A percentile compares a stretch with the other conserved stretches of the same genome.
These are phyloP conservation scores for Cercospora nicotianae DNA, from an alignment of 2,329 filamentous ascomycete genomes.

Conservation along the genomic window DNA sequence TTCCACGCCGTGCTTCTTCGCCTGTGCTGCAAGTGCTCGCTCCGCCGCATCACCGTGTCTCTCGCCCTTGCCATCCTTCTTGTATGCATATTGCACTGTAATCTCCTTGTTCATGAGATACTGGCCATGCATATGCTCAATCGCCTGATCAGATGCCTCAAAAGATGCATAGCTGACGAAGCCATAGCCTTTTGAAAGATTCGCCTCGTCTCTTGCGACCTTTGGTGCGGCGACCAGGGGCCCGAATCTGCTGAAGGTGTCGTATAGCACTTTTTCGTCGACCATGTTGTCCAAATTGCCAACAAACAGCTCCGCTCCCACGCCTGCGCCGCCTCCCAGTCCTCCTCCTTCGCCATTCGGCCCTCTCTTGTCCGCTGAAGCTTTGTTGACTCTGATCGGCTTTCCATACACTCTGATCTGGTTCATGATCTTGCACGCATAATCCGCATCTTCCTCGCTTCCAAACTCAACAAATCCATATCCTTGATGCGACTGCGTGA, in stretches of 20 bases:
- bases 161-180: slow-evolving; percentile 94
- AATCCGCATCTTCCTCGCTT: slow-evolving; percentile 92
- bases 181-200: slow-evolving; percentile 89
- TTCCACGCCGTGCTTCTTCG: slow-evolving; percentile 89
- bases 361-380: slow-evolving; percentile 89
- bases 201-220: slow-evolving; percentile 85
- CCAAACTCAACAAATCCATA: slow-evolving; percentile 99
- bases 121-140: slow-evolving; percentile 90
- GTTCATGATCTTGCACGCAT: slow-evolving; percentile 95
- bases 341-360: slow-evolving; percentile 74
- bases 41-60: slow-evolving; percentile 93
- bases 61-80: slow-evolving; percentile 98
- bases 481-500: slow-evolving; percentile 93
- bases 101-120: slow-evolving; percentile 97
- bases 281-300: slow-evolving; percentile 94
- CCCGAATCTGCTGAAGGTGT: slow-evolving; percentile 91
- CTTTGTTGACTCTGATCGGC: slow-evolving; percentile 94
- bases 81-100: slow-evolving; percentile 96
- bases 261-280: slow-evolving; percentile 92
- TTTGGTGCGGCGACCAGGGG: slow-evolving; percentile 81
- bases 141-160: slow-evolving; percentile 87
- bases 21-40: slow-evolving; percentile 84
- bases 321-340: slow-evolving; percentile 82
- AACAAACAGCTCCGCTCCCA: slow-evolving; percentile 94
- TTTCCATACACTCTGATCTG: slow-evolving; percentile 91